Evolutionary conservation across 306 rosid species (phyloP), one percentile per base, ranked within the genome.

Genomic region (Aeschynomene evenia): DNA sequence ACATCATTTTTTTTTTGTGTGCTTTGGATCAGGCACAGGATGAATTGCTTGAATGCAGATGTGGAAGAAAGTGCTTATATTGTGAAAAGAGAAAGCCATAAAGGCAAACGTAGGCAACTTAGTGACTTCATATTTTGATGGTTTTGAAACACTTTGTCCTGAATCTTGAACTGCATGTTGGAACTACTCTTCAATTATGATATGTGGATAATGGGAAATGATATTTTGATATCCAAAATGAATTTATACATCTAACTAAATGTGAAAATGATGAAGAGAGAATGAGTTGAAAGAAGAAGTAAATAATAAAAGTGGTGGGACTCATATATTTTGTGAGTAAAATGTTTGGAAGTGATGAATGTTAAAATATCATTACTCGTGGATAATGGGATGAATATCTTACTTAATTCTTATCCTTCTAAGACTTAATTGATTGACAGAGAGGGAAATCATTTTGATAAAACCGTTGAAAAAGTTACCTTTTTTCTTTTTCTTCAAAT

Each of bases 91-190:
- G 77, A 62, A 49, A 61, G 69, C 19, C 80, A 74, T 31, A 77
- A 64, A 63, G 77, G 66, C 65, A 77, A 73, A 56, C 54, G 10
- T 28, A 43, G 53, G 33, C 87, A 86, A 76, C 82, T 91, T 20
- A 89, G 88, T 62, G 98, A 89, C 80, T 89, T 91, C 62, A 87
- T 91, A 52, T 91, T 91, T 81, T 89, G 85, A 90, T 63, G 72
- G n/a, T 39, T n/a, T n/a, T 60, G 81, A 76, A 15, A 21, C 67
- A 70, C 49, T 43, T 45, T 7, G 52, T 63, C 39, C 61, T 37
- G 40, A 56, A 20, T 20, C 40, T 39, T 57, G 71, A 64, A 36
- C 21, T 36, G 16, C 26, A 42, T 36, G 14, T 29, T 69, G 7
- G 56, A 55, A 19, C 19, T 55, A 39, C 45, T 67, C 9, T n/a